Base-by-base conservation (phyloP, 495 filamentous ascomycete species). In the Penicillium coffeae region DNA sequence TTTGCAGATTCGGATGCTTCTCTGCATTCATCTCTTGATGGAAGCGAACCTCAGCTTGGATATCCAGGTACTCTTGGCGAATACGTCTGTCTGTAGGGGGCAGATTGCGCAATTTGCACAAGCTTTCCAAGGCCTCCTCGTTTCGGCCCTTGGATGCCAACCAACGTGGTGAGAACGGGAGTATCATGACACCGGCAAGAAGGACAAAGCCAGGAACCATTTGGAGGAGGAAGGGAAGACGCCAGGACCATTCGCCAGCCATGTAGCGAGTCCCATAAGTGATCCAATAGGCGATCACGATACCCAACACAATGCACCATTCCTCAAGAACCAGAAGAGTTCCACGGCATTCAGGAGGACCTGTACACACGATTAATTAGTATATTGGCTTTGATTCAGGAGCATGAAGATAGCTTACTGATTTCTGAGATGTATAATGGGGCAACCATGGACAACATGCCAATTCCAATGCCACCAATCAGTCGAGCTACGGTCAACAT, bases 401-500 rank as follows among this genome's bases (percentile, higher is more conserved):
- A 18, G 12, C 9, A 12, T 38, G 34, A 38, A 18, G 30, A 13
- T 10, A 0, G 58, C 65, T 8, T 62, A 66, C 65, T 75, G 37
- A 83, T 74, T 49, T 83, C 78, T 2, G 74, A 72, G 30, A 80
- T 78, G 48, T 84, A 82, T 43, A 84, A 59, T 0, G 74, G 74
- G 22, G 72, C 73, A 16, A 77, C 73, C 74, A 77, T 77, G 9
- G 65, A 70, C 38, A 75, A 52, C 78, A 79, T 80, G 33, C 80
- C 80, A 50, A 85, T 80, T 0, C 78, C 81, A 8, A 81, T 39
- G 39, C 81, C 81, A n/a, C 79, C 81, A 51, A 85, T 76, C 21
- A 81, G 62, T n/a, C 81, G 69, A 4, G 75, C 81, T n/a, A 77
- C 69, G 1, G 70, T 72, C 45, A 85, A 60, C 79, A 84, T 83